Conservation (phyloP, 78 protist species). For the Dictyostelium capitatum region DNA sequence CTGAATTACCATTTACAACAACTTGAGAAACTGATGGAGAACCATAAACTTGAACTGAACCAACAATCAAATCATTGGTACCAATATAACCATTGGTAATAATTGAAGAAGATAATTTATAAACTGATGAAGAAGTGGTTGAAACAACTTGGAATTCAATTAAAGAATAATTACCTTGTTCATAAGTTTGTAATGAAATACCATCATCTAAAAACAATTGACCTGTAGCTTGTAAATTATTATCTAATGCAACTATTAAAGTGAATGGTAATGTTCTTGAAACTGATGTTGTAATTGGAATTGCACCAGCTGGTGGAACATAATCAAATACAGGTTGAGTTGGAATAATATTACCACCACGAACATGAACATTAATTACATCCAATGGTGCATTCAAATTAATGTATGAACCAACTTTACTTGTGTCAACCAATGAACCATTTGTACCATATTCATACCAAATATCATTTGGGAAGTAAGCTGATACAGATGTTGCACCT, state of each 20-base stretch:
- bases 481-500: conserved; percentile 73
- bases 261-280: conserved; percentile 47
- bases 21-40: background rate
- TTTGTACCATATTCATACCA: conserved; percentile 78
- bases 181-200: background rate
- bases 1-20: conserved; percentile 24
- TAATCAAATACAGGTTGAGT: conserved; percentile 44
- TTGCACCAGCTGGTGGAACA: conserved; percentile 4
- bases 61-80: background rate
- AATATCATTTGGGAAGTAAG: conserved; percentile 83
- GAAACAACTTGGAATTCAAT: background rate
- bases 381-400: conserved; percentile 71
- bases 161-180: background rate
- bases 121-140: background rate
- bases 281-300: conserved; percentile 35
- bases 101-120: conserved; percentile 16
- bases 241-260: conserved; percentile 32
- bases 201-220: conserved; percentile 69
- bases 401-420: background rate
- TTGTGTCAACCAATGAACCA: background rate
- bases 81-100: background rate
- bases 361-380: conserved; percentile 55
- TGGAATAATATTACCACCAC: conserved; percentile 76
- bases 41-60: conserved; percentile 33
- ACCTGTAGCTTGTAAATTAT: conserved; percentile 13